Conservation (phyloP, 305 asterid genomes). For the Salvia sclarea region DNA sequence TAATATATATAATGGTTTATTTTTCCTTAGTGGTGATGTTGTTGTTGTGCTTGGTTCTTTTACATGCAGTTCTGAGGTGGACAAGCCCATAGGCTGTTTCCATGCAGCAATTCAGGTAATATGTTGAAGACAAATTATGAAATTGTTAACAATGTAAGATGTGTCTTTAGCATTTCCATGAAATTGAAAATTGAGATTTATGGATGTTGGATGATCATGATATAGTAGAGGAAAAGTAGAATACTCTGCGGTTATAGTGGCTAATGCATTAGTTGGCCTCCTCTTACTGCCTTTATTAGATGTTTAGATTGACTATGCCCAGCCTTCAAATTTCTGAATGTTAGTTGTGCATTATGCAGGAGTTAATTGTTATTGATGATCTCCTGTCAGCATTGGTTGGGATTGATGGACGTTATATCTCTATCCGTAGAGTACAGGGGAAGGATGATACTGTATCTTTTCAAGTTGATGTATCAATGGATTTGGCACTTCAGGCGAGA, state of each 20-base stretch:
- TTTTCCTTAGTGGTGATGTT: slow-evolving; percentile 19
- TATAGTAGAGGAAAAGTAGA: background rate
- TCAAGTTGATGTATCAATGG: slow-evolving; percentile 93
- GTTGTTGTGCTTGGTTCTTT: slow-evolving; percentile 11
- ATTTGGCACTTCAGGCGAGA: slow-evolving; percentile 88
- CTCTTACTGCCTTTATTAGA: slow-evolving; percentile 10
- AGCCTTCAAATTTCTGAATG: slow-evolving; percentile 19
- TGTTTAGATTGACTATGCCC: background rate
- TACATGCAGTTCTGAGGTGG: slow-evolving; percentile 52
- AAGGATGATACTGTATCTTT: slow-evolving; percentile 59
- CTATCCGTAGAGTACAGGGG: slow-evolving; percentile 64
- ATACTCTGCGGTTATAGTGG: slow-evolving; percentile 3
- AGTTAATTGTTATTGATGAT: slow-evolving; percentile 87
- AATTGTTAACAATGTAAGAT: background rate
- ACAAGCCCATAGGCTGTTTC: slow-evolving; percentile 79
- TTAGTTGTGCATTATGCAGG: slow-evolving; percentile 51
- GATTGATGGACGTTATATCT: slow-evolving; percentile 84
- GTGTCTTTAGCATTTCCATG: background rate
- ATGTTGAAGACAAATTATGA: background rate
- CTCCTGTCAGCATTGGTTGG: slow-evolving; percentile 80
- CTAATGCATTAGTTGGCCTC: slow-evolving; percentile 18
- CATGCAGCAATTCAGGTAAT: slow-evolving; percentile 82
- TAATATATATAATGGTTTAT: background rate
- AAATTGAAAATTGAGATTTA: slow-evolving; percentile 26
- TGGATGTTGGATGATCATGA: slow-evolving; percentile 25